These are phyloP conservation scores for Eutrema heterophyllum DNA, from an alignment of 345 rosid species.

Conservation along the genomic window DNA sequence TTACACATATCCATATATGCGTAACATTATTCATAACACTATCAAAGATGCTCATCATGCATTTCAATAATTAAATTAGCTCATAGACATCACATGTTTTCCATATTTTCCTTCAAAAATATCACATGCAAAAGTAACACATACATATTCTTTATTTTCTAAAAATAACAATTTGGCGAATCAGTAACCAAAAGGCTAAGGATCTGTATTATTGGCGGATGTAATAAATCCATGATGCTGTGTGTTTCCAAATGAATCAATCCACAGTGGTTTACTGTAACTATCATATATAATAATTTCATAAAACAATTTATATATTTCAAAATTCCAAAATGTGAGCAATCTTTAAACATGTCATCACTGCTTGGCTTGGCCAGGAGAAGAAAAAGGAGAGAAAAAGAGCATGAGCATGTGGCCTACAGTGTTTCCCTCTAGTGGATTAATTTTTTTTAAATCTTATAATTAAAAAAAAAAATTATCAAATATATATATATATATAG, in stretches of 20 bases:
- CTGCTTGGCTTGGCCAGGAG: constrained; percentile 33
- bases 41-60: constrained; percentile 10
- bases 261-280: constrained; percentile 28
- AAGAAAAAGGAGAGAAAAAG: constrained; percentile 24
- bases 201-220: constrained; percentile 10
- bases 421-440: constrained; percentile 24
- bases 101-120: not conserved
- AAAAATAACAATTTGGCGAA: constrained; percentile 3
- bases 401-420: constrained; percentile 32
- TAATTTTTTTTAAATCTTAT: not conserved
- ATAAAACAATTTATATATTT: not conserved
- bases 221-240: constrained; percentile 19
- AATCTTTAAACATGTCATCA: constrained; percentile 30
- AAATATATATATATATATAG: not conserved
- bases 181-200: constrained; percentile 1
- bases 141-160: not conserved
- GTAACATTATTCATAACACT: constrained; percentile 7
- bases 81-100: constrained; percentile 30
- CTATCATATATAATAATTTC: constrained; percentile 11
- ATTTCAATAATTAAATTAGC: constrained; percentile 14
- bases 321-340: constrained; percentile 16
- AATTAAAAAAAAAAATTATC: not conserved
- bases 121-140: constrained; percentile 28
- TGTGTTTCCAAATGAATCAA: constrained; percentile 32
- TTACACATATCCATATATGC: not conserved